Base-by-base conservation (phyloP, 2,329 filamentous ascomycete genomes). In the Helminthosporium solani region DNA sequence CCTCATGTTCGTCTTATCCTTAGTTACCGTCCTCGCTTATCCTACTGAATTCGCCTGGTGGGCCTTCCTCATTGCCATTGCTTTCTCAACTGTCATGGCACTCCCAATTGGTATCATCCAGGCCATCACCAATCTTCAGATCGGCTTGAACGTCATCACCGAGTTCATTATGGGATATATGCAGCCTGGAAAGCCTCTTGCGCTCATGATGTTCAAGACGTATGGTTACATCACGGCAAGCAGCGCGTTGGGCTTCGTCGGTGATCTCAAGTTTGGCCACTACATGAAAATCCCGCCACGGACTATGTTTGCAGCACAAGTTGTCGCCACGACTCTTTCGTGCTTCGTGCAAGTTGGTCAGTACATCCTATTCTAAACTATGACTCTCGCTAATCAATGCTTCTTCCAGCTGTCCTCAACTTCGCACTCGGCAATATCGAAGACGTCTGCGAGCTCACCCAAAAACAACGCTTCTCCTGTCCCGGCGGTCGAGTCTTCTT, bases 1-100 rank as follows among this genome's bases (percentile, higher is more conserved):
- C 3, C 18, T 74, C 42, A 79, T 80, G 66, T 68, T 81, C n/a
- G 77, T 63, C 1, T 63, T 83, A 0, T 73, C 71, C 0, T 65
- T 81, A 1, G 76, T 71, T 4, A 72, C 75, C 2, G 64, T 70
- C 1, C 61, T 75, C 3, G 75, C 69, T 1, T 88, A 82, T 58
- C 80, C 82, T 0, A 88, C 87, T 2, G 83, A 87, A 50, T 71
- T 88, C 49, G 75, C 77, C 1, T 88, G 85, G 85, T 90, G 86
- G 86, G 81, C 82, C 0, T 88, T 88, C 56, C 65, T 89, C 35
- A 67, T 90, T 5, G 78, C 85, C 2, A 76, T 89, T 3, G 70
- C 77, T 41, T 83, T 89, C 47, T 80, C 85, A 0, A 79, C 82
- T 45, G 68, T 76, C 7, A 50, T 56, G 43, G 41, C 51, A 7